Evolutionary conservation across 2,329 filamentous ascomycete genomes (phyloP).

Genomic region (Fusarium equiseti): DNA sequence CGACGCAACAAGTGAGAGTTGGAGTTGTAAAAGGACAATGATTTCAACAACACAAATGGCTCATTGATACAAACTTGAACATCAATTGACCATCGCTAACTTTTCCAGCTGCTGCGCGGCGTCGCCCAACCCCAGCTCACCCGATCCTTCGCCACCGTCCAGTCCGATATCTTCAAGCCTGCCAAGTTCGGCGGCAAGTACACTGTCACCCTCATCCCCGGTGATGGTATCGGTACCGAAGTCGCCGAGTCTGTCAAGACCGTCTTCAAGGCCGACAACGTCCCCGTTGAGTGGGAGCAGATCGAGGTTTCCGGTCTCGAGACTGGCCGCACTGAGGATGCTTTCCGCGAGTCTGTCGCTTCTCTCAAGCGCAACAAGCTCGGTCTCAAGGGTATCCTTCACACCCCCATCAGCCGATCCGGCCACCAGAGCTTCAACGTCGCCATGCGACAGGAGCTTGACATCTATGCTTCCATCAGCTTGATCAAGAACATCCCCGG

Average conservation of each 20-base stretch:
- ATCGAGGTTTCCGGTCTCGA: constrained; percentile 93
- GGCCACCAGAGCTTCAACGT: constrained; percentile 99
- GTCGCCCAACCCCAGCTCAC: constrained; percentile 60
- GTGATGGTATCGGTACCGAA: constrained; percentile 98
- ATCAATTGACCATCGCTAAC: constrained; percentile 44
- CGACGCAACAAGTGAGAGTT: constrained; percentile 9
- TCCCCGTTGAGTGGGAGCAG: constrained; percentile 98
- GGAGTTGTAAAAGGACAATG: not conserved
- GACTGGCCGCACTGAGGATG: constrained; percentile 87
- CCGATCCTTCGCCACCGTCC: constrained; percentile 80
- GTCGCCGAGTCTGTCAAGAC: constrained; percentile 98
- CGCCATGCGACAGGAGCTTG: constrained; percentile 97
- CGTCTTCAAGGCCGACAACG: constrained; percentile 99
- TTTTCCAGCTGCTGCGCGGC: constrained; percentile 64
- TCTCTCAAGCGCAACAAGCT: constrained; percentile 99
- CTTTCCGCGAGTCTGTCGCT: constrained; percentile 94
- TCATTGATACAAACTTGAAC: not conserved
- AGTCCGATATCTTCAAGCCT: constrained; percentile 98
- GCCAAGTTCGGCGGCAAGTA: constrained; percentile 99
- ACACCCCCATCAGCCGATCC: constrained; percentile 95
- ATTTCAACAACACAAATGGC: constrained; percentile 7
- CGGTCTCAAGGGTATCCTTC: constrained; percentile 97
- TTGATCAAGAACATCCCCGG: constrained; percentile 99
- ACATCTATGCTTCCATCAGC: constrained; percentile 98
- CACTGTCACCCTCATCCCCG: constrained; percentile 97